phyloP scores from a whole-genome alignment of 169 alveolate species.

The Eimeria acervulina region DNA sequence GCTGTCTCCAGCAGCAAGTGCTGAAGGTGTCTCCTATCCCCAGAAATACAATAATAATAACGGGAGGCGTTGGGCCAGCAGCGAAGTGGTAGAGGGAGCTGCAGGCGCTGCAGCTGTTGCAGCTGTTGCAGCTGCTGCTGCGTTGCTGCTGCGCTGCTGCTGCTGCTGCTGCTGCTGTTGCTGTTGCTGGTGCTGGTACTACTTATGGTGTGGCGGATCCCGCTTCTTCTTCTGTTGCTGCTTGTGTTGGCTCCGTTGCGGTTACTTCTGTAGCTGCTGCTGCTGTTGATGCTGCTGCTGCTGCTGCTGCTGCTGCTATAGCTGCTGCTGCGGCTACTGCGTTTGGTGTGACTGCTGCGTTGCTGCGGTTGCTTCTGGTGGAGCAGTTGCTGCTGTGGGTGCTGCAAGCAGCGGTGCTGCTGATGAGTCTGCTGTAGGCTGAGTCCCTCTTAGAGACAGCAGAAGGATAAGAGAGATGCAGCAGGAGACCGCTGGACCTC shows the following conservation, averaged over 20 bases:
- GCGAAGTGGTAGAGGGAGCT: too few species aligned
- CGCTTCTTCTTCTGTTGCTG: not conserved
- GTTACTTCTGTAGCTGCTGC: not conserved
- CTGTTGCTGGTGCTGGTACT: not conserved
- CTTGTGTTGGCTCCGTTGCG: not conserved
- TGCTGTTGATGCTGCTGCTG: constrained; percentile 11
- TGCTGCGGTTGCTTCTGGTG: not conserved
- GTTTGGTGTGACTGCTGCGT: not conserved
- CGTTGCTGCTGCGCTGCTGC: not conserved
- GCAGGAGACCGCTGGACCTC: not conserved
- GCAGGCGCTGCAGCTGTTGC: not conserved
- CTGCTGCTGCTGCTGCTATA: not conserved
- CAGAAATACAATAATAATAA: too few species aligned
- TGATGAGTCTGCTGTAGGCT: not conserved
- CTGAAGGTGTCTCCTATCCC: too few species aligned
- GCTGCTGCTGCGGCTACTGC: not conserved
- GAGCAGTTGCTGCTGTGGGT: not conserved
- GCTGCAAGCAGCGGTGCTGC: not conserved
- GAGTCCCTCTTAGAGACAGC: not conserved
- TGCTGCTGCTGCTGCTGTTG: not conserved
- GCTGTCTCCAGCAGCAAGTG: too few species aligned
- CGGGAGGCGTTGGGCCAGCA: too few species aligned
- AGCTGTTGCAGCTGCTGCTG: not conserved
- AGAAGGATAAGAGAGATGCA: not conserved
- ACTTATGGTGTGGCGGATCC: not conserved